These are phyloP conservation scores for Pythium scleroteichum DNA, from an alignment of 352 stramenopile species.

Conservation along the genomic window DNA sequence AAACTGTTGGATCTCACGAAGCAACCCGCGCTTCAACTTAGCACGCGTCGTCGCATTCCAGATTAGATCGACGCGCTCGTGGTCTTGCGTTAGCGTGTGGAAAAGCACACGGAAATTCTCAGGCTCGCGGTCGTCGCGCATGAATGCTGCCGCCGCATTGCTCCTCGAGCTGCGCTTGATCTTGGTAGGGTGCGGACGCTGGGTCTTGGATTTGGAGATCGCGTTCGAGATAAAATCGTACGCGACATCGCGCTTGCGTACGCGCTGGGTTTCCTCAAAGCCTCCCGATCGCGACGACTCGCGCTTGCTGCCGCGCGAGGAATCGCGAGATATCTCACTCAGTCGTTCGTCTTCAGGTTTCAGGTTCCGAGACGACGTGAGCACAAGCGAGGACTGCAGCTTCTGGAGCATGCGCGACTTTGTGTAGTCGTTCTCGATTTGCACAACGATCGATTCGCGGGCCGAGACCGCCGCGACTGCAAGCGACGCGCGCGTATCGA, in stretches of 20 bases:
- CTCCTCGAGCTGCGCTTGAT: constrained; percentile 28
- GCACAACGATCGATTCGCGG: constrained; percentile 51
- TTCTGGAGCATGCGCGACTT: constrained; percentile 30
- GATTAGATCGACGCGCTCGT: constrained; percentile 91
- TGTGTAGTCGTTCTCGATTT: constrained; percentile 41
- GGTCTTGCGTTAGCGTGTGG: constrained; percentile 91
- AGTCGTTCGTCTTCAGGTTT: constrained; percentile 13
- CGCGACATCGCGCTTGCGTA: constrained; percentile 73
- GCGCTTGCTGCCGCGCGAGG: constrained; percentile 14
- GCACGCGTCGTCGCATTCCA: constrained; percentile 91
- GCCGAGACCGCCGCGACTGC: constrained; percentile 19
- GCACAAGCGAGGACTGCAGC: constrained; percentile 21
- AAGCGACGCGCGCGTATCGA: constrained; percentile 41
- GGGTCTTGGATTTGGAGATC: constrained; percentile 37
- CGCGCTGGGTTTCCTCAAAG: constrained; percentile 29
- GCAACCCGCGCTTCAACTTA: constrained; percentile 87
- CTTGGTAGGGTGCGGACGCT: constrained; percentile 29
- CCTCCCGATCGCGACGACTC: constrained; percentile 16
- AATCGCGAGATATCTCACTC: constrained; percentile 23
- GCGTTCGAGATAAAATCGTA: constrained; percentile 52
- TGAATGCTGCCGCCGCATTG: constrained; percentile 6
- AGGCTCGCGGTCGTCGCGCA: constrained; percentile 28
- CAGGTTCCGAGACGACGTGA: constrained; percentile 12
- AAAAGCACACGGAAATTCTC: constrained; percentile 97
- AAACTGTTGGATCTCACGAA: constrained; percentile 84